phyloP scores from a whole-genome alignment of 2,329 filamentous ascomycete species.

The Beauveria asiatica region DNA sequence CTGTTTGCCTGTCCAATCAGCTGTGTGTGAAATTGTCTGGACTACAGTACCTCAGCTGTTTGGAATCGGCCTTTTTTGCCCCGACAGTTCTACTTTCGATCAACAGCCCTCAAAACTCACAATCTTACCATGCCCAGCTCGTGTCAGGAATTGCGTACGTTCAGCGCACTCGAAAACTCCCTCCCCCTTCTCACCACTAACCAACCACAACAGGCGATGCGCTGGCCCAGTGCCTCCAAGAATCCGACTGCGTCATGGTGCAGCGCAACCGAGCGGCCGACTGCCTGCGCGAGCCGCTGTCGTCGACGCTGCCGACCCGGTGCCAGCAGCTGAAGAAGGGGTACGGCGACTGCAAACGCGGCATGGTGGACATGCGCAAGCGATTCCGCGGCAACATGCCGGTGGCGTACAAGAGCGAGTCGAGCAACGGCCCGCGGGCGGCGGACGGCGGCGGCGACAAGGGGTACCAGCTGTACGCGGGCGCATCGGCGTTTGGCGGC shows the following conservation, averaged over 20 bases:
- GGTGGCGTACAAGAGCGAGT: conserved; percentile 54
- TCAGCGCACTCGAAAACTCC: not conserved
- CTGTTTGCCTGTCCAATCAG: conserved; percentile 1
- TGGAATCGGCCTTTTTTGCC: not conserved
- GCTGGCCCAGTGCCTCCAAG: conserved; percentile 87
- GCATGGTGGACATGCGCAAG: conserved; percentile 98
- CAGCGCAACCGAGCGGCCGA: conserved; percentile 79
- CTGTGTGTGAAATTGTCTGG: not conserved
- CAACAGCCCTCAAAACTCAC: conserved; percentile 8
- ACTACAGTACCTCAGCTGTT: not conserved
- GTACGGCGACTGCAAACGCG: conserved; percentile 90
- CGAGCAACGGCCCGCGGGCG: conserved; percentile 30
- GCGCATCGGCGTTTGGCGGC: conserved; percentile 59
- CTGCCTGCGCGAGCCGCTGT: conserved; percentile 75
- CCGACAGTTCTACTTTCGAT: not conserved
- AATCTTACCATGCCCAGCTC: conserved; percentile 72
- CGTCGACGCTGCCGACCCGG: conserved; percentile 71
- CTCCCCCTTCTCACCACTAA: not conserved
- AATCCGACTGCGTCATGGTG: conserved; percentile 94
- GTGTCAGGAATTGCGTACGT: conserved; percentile 90
- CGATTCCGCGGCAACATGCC: conserved; percentile 92
- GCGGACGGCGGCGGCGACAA: conserved; percentile 42
- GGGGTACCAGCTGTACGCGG: conserved; percentile 70
- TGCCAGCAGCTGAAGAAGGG: conserved; percentile 92
- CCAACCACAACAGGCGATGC: conserved; percentile 59